phyloP scores from a whole-genome alignment of 176 grass and related monocot genomes.

The Puya raimondii region DNA sequence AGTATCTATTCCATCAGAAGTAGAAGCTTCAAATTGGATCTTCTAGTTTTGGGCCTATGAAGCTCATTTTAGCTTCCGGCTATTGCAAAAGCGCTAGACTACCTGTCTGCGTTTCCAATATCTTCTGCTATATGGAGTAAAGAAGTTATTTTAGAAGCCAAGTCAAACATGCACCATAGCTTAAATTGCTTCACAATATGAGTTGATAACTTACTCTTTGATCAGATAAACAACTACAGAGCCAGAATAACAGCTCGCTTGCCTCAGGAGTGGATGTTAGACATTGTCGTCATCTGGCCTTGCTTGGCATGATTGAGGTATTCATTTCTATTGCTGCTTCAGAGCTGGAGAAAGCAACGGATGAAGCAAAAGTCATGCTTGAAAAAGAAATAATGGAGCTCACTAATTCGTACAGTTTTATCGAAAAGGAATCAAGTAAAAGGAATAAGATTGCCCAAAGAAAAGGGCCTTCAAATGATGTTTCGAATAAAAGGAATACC shows the following conservation, averaged over 20 bases:
- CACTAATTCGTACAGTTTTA: slow-evolving; percentile 33
- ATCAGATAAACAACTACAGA: slow-evolving; percentile 45
- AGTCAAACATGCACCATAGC: too few species aligned
- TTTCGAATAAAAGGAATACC: slow-evolving; percentile 32
- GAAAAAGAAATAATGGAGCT: slow-evolving; percentile 82
- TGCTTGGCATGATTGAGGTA: slow-evolving; percentile 61
- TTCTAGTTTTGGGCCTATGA: background rate
- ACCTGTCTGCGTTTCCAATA: too few species aligned
- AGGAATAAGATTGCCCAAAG: slow-evolving; percentile 31
- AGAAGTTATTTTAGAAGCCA: background rate
- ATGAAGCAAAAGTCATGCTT: slow-evolving; percentile 36
- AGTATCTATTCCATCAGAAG: too few species aligned
- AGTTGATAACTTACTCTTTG: too few species aligned
- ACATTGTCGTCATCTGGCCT: slow-evolving; percentile 29
- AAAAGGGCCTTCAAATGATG: slow-evolving; percentile 34
- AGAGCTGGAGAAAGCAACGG: slow-evolving; percentile 45
- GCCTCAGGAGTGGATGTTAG: slow-evolving; percentile 25
- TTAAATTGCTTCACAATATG: too few species aligned
- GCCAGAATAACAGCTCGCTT: slow-evolving; percentile 40
- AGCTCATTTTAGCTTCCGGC: background rate
- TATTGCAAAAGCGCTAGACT: too few species aligned
- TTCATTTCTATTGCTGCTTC: slow-evolving; percentile 45
- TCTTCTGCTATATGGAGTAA: too few species aligned
- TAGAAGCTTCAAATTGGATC: background rate
- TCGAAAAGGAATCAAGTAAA: slow-evolving; percentile 49